Percentiles rank a stretch among this genome's conserved stretches.
phyloP scores from a whole-genome alignment of 2,329 filamentous ascomycete genomes.

The Elsinoe batatas region DNA sequence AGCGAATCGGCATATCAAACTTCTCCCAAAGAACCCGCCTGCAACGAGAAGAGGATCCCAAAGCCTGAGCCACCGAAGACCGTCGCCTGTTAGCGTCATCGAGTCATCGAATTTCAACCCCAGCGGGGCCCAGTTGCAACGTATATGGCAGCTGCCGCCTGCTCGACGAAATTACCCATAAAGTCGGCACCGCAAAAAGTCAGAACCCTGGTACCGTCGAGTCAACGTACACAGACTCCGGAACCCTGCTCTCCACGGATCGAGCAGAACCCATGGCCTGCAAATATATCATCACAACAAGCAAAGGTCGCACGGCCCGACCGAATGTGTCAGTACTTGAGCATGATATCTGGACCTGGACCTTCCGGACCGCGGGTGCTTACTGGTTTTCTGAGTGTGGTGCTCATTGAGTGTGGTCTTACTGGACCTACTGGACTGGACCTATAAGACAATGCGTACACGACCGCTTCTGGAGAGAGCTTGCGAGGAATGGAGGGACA shows the following conservation, averaged over 20 bases:
- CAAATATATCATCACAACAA: neutral
- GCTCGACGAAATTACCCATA: neutral
- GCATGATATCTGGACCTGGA: too few species aligned
- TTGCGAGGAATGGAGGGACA: too few species aligned
- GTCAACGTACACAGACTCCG: conserved; percentile 5
- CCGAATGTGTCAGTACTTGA: neutral
- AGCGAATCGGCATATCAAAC: too few species aligned
- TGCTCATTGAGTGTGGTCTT: neutral
- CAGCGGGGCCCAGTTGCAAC: conserved; percentile 5
- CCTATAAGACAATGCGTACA: neutral
- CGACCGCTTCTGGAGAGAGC: too few species aligned
- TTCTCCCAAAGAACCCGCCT: too few species aligned
- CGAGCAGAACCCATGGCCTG: conserved; percentile 4
- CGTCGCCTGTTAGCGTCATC: neutral
- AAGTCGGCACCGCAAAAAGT: conserved; percentile 7
- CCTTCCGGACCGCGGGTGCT: neutral
- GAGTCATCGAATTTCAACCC: neutral
- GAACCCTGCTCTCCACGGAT: neutral
- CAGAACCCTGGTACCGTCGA: neutral
- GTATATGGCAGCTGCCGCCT: conserved; percentile 1
- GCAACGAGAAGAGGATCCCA: neutral
- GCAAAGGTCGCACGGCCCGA: conserved; percentile 5
- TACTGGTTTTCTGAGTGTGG: neutral
- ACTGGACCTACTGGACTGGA: conserved; percentile 1
- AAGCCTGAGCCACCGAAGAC: neutral